These are phyloP conservation scores for Ascochyta pisi DNA, from an alignment of 2,329 filamentous ascomycete species.

Conservation along the genomic window DNA sequence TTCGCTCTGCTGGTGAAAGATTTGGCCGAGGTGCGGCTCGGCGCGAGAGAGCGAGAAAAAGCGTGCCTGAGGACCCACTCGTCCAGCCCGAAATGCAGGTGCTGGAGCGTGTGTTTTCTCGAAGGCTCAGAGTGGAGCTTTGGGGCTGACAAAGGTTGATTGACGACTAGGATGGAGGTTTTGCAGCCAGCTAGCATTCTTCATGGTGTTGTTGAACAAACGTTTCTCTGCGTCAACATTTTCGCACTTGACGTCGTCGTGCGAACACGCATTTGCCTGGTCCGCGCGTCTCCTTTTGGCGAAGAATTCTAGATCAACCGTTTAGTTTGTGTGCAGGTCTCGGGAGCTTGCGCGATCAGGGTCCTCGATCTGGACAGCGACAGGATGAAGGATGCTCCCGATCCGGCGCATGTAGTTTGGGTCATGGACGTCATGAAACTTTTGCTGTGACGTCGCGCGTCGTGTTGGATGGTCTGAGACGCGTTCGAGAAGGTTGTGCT, in stretches of 20 bases:
- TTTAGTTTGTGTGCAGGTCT: background rate
- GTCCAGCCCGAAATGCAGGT: background rate
- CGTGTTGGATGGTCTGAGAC: slow-evolving; percentile 2
- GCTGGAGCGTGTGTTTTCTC: slow-evolving; percentile 2
- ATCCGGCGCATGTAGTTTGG: background rate
- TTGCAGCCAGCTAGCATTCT: background rate
- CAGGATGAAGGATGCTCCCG: slow-evolving; percentile 6
- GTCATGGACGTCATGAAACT: slow-evolving; percentile 14
- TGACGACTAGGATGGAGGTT: background rate
- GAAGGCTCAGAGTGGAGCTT: slow-evolving; percentile 4
- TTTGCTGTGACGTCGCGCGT: background rate
- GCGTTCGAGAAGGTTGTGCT: background rate
- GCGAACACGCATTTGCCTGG: slow-evolving; percentile 6
- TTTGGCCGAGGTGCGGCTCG: slow-evolving; percentile 18
- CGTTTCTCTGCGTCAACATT: too few relatives aligned
- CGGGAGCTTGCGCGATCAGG: slow-evolving; percentile 15
- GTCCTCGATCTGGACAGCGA: slow-evolving; percentile 13
- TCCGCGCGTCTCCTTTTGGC: slow-evolving; percentile 3
- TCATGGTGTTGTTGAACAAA: background rate
- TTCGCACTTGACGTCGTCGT: background rate
- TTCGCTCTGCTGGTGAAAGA: slow-evolving; percentile 1
- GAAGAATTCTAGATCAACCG: slow-evolving; percentile 6
- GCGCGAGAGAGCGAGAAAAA: slow-evolving; percentile 12
- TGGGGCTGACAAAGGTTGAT: slow-evolving; percentile 10
- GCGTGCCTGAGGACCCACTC: slow-evolving; percentile 3